Conservation (phyloP, 1,139 yeast species). For the Pichia sp. region DNA sequence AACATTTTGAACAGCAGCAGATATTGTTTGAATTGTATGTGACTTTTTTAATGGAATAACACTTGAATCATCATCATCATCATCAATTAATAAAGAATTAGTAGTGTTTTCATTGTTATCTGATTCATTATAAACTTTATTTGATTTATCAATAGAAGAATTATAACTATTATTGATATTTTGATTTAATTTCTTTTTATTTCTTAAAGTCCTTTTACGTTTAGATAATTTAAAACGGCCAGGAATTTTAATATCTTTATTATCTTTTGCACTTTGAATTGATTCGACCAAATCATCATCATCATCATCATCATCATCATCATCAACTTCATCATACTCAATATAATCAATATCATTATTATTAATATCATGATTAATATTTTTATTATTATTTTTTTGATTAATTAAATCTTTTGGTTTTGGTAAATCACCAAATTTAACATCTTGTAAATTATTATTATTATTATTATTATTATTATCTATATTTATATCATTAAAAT, state of each 20-base stretch:
- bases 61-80: no score
- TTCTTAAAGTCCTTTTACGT: constrained; percentile 10
- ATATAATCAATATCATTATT: constrained; percentile 21
- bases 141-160: no score
- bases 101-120: no score
- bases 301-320: not conserved
- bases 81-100: no score
- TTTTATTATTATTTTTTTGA: constrained; percentile 33
- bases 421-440: constrained; percentile 40
- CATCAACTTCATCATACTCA: no score
- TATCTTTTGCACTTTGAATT: not conserved
- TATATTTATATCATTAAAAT: constrained; percentile 10
- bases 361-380: constrained; percentile 51
- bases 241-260: constrained; percentile 1
- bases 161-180: no score
- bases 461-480: not conserved
- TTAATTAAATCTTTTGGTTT: constrained; percentile 29
- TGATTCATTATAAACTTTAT: no score
- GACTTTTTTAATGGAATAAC: no score
- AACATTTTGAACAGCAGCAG: no score
- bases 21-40: no score
- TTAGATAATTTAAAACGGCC: not conserved
- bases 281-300: constrained; percentile 1
- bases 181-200: constrained; percentile 11
- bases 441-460: constrained; percentile 21